These are phyloP conservation scores for Clavispora carvajalis DNA, from an alignment of 805 yeast species.

Conservation along the genomic window DNA sequence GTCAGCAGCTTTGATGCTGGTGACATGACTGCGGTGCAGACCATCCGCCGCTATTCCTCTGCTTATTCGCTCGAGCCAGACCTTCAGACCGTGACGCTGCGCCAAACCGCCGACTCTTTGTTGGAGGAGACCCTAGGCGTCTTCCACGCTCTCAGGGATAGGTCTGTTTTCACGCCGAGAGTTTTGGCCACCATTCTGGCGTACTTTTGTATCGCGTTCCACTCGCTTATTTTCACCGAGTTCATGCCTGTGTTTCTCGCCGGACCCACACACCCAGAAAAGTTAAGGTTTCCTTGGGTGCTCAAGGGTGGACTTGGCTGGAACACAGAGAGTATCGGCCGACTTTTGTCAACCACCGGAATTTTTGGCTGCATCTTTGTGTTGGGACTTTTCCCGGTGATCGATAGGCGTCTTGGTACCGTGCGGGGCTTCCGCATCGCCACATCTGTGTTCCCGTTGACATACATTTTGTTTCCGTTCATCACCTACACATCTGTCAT, in stretches of 20 bases:
- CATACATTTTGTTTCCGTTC: constrained; percentile 44
- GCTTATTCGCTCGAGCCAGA: constrained; percentile 13
- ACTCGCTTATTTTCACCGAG: constrained; percentile 45
- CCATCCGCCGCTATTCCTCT: constrained; percentile 15
- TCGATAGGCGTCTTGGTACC: constrained; percentile 45
- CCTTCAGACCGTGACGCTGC: constrained; percentile 5
- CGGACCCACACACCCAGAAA: constrained; percentile 16
- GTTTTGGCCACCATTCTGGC: constrained; percentile 28
- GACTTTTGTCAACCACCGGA: constrained; percentile 49
- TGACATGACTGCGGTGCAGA: constrained; percentile 1
- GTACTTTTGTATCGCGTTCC: constrained; percentile 43
- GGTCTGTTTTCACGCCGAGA: constrained; percentile 23
- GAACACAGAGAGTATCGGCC: constrained; percentile 43
- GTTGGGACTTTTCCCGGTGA: constrained; percentile 44
- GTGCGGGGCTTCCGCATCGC: constrained; percentile 39
- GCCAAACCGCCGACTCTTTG: constrained; percentile 3
- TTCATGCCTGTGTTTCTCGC: constrained; percentile 54
- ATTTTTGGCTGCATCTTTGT: constrained; percentile 47
- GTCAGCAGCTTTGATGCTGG: constrained; percentile 2
- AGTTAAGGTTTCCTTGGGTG: constrained; percentile 42
- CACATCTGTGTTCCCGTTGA: constrained; percentile 38
- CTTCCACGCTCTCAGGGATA: constrained; percentile 14
- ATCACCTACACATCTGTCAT: constrained; percentile 38
- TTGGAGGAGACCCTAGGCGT: constrained; percentile 8
- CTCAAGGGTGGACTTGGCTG: constrained; percentile 51